Conservation (phyloP, 805 yeast species). For the Candida verbasci region DNA sequence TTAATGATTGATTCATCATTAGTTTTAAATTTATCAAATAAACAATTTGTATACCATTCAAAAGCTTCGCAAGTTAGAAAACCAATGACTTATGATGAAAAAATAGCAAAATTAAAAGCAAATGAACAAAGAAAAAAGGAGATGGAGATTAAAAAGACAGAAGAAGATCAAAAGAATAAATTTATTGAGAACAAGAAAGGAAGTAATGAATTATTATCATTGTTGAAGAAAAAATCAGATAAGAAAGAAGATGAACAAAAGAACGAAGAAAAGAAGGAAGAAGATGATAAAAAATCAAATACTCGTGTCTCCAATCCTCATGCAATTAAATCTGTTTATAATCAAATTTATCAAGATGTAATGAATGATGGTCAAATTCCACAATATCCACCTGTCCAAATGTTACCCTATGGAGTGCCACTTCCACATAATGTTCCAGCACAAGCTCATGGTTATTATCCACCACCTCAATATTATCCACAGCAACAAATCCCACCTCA, state of each 20-base stretch:
- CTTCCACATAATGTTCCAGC: not conserved
- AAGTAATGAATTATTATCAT: slow-evolving; percentile 26
- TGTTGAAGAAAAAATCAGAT: slow-evolving; percentile 19
- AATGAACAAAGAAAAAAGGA: slow-evolving; percentile 9
- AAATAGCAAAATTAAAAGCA: slow-evolving; percentile 11
- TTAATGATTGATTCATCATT: slow-evolving; percentile 75
- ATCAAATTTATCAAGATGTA: slow-evolving; percentile 39
- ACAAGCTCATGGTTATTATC: not conserved
- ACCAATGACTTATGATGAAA: slow-evolving; percentile 21
- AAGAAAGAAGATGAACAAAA: slow-evolving; percentile 8
- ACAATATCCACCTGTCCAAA: slow-evolving; percentile 7
- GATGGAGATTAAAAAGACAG: slow-evolving; percentile 6
- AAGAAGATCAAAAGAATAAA: slow-evolving; percentile 1
- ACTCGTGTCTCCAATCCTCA: slow-evolving; percentile 17
- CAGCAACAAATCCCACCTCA: slow-evolving; percentile 6
- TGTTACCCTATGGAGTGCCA: not conserved
- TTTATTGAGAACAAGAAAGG: slow-evolving; percentile 11
- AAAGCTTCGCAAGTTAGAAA: slow-evolving; percentile 49
- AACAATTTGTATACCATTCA: slow-evolving; percentile 74
- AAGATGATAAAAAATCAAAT: slow-evolving; percentile 4
- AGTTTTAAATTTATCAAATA: slow-evolving; percentile 69
- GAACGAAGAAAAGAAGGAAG: slow-evolving; percentile 4
- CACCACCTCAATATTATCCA: slow-evolving; percentile 5
- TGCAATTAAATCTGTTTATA: slow-evolving; percentile 39
- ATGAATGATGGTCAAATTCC: slow-evolving; percentile 32